Base-by-base conservation (phyloP, 805 yeast genomes). In the Hanseniaspora taiwanica region DNA sequence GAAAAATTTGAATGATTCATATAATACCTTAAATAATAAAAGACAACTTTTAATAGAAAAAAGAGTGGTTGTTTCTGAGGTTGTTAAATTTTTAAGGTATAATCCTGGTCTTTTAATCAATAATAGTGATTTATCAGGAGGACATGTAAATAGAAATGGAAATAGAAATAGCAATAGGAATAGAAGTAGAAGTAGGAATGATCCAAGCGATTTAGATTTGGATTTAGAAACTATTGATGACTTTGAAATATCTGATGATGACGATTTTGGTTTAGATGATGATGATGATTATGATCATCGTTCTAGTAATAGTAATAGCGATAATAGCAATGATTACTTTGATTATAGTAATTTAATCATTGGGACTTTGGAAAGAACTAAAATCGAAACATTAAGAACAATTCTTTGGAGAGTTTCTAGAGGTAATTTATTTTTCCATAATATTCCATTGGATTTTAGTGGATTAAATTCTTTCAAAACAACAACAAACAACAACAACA, bases 381-480 rank as follows among this genome's bases (percentile, higher is more conserved):
- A 81, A 53, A 68, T 85, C 21, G 73, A 70, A 13, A 67, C 79
- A 2, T 65, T 91, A 46, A 86, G 86, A 55, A 81, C 77, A 51
- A 84, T 91, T 42, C 63, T 86, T 37, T 91, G 96, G 94, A 74
- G 99, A 62, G 76, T 85, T 16, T 70, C 89, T 46, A 76, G 98
- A 58, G 98, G 98, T 54, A 91, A 91, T 58, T 66, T 93, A 48
- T 84, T 72, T 53, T 73, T 87, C 58, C 78, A 78, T 48, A 72
- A 81, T 46, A 71, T 72, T 37, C 91, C 82, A 48, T 74, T 89
- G 44, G 71, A 72, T 6, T n/a, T n/a, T n/a, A n/a, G n/a, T n/a
- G n/a, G n/a, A n/a, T n/a, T n/a, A n/a, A n/a, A n/a, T n/a, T n/a
- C n/a, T n/a, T n/a, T n/a, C n/a, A n/a, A n/a, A n/a, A n/a, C n/a